Conservation (phyloP, 306 rosid species). For the Senna tora region DNA sequence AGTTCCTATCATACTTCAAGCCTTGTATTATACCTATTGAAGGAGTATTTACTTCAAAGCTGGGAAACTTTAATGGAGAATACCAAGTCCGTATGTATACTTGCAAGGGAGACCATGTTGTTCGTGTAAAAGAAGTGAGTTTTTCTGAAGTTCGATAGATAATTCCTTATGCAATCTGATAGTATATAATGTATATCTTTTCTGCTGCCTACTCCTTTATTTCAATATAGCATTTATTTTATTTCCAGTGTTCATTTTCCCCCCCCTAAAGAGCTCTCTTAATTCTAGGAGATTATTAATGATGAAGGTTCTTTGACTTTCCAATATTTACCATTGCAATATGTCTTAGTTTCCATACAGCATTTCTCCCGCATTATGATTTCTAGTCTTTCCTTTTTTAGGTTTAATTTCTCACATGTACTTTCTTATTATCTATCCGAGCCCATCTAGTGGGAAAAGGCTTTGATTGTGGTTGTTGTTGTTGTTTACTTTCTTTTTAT, state of each 20-base stretch:
- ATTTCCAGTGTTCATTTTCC: background rate
- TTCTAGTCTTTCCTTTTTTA: constrained; percentile 11
- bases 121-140: constrained; percentile 87
- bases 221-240: background rate
- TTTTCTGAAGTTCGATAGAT: constrained; percentile 27
- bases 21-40: constrained; percentile 91
- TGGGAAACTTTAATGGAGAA: constrained; percentile 58
- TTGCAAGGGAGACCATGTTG: constrained; percentile 94
- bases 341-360: background rate
- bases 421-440: constrained; percentile 28
- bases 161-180: constrained; percentile 30
- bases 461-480: no score
- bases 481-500: constrained; percentile 25
- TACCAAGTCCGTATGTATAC: constrained; percentile 69
- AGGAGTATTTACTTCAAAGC: constrained; percentile 71
- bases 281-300: background rate
- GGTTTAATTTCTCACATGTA: constrained; percentile 14
- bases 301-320: background rate
- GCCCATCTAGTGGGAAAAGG: no score
- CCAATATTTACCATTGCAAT: background rate
- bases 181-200: background rate
- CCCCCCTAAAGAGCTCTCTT: background rate
- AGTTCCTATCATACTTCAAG: constrained; percentile 82
- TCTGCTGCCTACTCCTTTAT: background rate
- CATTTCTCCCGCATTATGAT: background rate